A percentile compares a stretch with the other conserved stretches of the same genome.
Evolutionary conservation across 495 filamentous ascomycete species (phyloP).

Genomic region (Aspergillus cristatus): DNA sequence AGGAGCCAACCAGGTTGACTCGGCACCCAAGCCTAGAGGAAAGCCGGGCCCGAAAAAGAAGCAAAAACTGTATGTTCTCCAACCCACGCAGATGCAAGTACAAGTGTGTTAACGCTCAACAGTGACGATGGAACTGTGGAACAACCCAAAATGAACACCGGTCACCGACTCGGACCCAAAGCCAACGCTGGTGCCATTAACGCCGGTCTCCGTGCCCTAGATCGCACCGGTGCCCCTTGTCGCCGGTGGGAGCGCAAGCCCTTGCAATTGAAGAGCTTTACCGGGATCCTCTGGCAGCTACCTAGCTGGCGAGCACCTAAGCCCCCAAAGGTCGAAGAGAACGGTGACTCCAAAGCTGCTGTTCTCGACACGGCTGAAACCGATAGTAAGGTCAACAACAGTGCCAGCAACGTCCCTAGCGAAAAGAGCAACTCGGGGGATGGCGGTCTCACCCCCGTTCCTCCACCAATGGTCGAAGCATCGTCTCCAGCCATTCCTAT

Average conservation of each 20-base stretch:
- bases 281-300: slow-evolving; percentile 76
- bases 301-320: slow-evolving; percentile 75
- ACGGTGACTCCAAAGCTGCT: slow-evolving; percentile 33
- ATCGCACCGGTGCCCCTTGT: slow-evolving; percentile 81
- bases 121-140: slow-evolving; percentile 57
- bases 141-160: slow-evolving; percentile 29
- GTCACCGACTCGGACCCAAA: slow-evolving; percentile 88
- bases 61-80: slow-evolving; percentile 70
- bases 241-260: slow-evolving; percentile 81
- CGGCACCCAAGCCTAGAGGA: slow-evolving; percentile 58
- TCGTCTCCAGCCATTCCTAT: slow-evolving; percentile 39
- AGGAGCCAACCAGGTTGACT: slow-evolving; percentile 46
- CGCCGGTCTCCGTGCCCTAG: slow-evolving; percentile 85
- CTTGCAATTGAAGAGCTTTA: slow-evolving; percentile 85
- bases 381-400: slow-evolving; percentile 69
- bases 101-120: slow-evolving; percentile 11
- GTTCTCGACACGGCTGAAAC: slow-evolving; percentile 48
- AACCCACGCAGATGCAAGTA: background rate
- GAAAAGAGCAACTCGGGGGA: slow-evolving; percentile 62
- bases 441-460: slow-evolving; percentile 35
- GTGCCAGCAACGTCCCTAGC: slow-evolving; percentile 48
- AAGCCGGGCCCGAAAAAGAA: slow-evolving; percentile 97
- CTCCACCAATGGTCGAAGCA: slow-evolving; percentile 32
- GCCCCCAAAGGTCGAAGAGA: slow-evolving; percentile 26
- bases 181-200: slow-evolving; percentile 98